Evolutionary conservation across 1,284 basidiomycete genomes (phyloP).

Genomic region (Tremellales sp.): DNA sequence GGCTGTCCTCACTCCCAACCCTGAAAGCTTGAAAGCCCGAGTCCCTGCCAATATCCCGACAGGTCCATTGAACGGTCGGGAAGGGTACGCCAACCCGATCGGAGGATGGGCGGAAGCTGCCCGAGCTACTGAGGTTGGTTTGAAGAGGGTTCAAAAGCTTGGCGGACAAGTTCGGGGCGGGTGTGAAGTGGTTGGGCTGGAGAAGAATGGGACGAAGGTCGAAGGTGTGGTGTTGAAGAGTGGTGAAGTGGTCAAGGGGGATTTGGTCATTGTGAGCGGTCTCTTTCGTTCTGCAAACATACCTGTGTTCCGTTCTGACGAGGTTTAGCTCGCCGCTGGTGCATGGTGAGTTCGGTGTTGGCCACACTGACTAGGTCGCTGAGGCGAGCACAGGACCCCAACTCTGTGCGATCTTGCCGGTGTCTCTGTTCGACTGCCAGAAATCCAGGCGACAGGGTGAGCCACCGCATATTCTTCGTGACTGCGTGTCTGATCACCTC

Average conservation of each 20-base stretch:
- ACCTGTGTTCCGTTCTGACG: neutral
- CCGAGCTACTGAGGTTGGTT: slow-evolving; percentile 60
- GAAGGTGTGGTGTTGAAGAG: slow-evolving; percentile 62
- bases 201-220: slow-evolving; percentile 50
- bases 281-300: neutral
- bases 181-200: slow-evolving; percentile 55
- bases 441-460: slow-evolving; percentile 38
- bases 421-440: slow-evolving; percentile 29
- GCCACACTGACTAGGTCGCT: neutral
- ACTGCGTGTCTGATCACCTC: neutral
- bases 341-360: slow-evolving; percentile 31
- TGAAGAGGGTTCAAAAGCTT: slow-evolving; percentile 57
- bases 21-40: slow-evolving; percentile 19
- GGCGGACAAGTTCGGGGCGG: slow-evolving; percentile 61
- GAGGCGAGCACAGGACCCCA: slow-evolving; percentile 58
- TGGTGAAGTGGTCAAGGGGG: slow-evolving; percentile 51
- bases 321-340: slow-evolving; percentile 34
- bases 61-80: slow-evolving; percentile 39
- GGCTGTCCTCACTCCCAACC: slow-evolving; percentile 17
- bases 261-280: slow-evolving; percentile 36
- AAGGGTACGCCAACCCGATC: slow-evolving; percentile 66
- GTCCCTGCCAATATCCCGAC: slow-evolving; percentile 19
- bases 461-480: neutral
- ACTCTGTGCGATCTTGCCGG: slow-evolving; percentile 63
- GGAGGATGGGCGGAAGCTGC: slow-evolving; percentile 83